These are phyloP conservation scores for Luffa acutangula DNA, from an alignment of 306 rosid species.

Conservation along the genomic window DNA sequence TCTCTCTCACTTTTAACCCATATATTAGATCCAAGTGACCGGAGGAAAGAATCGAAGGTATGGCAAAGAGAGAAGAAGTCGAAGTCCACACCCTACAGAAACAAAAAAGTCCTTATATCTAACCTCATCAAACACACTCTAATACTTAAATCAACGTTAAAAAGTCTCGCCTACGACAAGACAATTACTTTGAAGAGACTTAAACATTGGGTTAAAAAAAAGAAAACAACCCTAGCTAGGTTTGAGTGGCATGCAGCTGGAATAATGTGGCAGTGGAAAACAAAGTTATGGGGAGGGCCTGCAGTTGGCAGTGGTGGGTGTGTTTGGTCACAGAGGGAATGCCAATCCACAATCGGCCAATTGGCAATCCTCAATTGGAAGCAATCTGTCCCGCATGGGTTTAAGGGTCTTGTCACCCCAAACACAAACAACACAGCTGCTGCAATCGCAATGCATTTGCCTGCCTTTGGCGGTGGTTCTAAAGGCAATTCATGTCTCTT, in stretches of 20 bases:
- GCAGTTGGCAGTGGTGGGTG: background rate
- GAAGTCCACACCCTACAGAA: no score
- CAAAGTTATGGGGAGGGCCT: background rate
- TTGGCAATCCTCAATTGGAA: background rate
- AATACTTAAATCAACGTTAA: no score
- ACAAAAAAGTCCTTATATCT: no score
- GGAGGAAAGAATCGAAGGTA: no score
- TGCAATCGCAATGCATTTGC: background rate
- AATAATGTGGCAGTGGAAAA: background rate
- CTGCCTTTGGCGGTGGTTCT: slow-evolving; percentile 2
- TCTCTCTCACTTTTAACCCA: no score
- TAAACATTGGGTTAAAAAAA: no score
- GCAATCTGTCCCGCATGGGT: background rate
- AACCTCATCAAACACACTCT: no score
- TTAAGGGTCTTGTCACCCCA: background rate
- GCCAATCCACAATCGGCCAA: background rate
- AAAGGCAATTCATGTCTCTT: background rate
- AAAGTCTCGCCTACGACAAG: no score
- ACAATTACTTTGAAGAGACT: no score
- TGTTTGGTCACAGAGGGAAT: background rate
- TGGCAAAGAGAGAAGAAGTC: no score
- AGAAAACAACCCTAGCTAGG: background rate
- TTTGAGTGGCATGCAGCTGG: background rate
- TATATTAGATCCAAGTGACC: no score
- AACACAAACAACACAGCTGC: background rate